phyloP scores from a whole-genome alignment of 441 rosid species.

The Populus hybrid region DNA sequence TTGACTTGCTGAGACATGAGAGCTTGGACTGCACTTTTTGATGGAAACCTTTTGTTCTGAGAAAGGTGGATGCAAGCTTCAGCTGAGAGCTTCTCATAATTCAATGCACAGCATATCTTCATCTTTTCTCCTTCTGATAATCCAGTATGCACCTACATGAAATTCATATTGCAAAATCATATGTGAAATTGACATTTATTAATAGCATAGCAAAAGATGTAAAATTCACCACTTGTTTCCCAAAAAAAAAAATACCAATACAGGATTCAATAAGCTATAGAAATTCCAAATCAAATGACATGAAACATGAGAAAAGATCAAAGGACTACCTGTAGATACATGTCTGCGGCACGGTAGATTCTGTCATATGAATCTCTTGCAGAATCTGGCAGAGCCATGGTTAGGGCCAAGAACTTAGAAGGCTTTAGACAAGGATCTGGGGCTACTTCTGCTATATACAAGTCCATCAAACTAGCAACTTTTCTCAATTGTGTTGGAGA shows the following conservation, averaged over 20 bases:
- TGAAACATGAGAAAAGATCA: background rate
- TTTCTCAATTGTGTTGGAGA: slow-evolving; percentile 39
- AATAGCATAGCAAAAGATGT: background rate
- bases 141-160: slow-evolving; percentile 57
- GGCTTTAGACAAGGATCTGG: slow-evolving; percentile 74
- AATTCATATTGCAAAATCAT: background rate
- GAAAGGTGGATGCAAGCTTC: slow-evolving; percentile 54
- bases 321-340: slow-evolving; percentile 66
- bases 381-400: slow-evolving; percentile 57
- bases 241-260: background rate
- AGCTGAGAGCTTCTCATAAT: slow-evolving; percentile 61
- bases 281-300: background rate
- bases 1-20: slow-evolving; percentile 41
- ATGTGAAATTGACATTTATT: background rate
- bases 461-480: slow-evolving; percentile 65
- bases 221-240: background rate
- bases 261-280: background rate
- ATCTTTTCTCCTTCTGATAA: slow-evolving; percentile 60
- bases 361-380: slow-evolving; percentile 60
- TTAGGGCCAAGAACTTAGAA: slow-evolving; percentile 61
- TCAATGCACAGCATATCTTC: slow-evolving; percentile 45
- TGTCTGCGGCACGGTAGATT: slow-evolving; percentile 61
- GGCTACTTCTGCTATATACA: slow-evolving; percentile 77
- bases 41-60: slow-evolving; percentile 55
- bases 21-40: slow-evolving; percentile 38